These are phyloP conservation scores for Penicillium nucicola DNA, from an alignment of 495 filamentous ascomycete species.

Conservation along the genomic window DNA sequence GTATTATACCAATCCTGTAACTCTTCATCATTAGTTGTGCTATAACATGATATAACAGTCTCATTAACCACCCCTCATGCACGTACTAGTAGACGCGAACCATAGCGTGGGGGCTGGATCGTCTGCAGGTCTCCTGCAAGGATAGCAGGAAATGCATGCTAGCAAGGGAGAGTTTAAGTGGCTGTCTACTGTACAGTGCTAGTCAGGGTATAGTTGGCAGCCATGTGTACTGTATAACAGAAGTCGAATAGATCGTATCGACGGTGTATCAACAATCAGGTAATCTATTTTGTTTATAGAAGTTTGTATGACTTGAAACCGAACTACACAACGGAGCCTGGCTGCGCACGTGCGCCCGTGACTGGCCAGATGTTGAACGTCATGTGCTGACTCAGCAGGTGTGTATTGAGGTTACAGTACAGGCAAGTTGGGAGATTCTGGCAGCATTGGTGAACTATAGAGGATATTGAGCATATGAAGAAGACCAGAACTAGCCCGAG, in stretches of 20 bases:
- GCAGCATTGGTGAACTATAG: too few species aligned
- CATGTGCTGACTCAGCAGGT: background rate
- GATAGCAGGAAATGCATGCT: background rate
- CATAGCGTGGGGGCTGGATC: background rate
- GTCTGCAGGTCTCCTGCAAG: background rate
- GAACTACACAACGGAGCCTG: too few species aligned
- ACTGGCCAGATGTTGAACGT: constrained; percentile 5
- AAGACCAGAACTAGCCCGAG: too few species aligned
- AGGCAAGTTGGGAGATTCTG: background rate
- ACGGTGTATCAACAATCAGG: too few species aligned
- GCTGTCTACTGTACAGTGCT: background rate
- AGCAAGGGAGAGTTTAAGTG: background rate
- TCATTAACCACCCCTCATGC: background rate
- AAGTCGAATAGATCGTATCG: too few species aligned
- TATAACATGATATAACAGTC: too few species aligned
- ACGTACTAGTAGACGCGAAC: background rate
- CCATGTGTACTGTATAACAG: too few species aligned
- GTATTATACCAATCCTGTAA: too few species aligned
- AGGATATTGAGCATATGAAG: too few species aligned
- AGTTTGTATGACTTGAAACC: background rate
- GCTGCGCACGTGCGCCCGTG: constrained; percentile 5
- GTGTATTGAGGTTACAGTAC: background rate
- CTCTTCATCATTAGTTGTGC: too few species aligned
- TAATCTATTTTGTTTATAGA: background rate
- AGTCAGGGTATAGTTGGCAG: background rate